These are phyloP conservation scores for Vicia faba DNA, from an alignment of 306 rosid genomes.

Conservation along the genomic window DNA sequence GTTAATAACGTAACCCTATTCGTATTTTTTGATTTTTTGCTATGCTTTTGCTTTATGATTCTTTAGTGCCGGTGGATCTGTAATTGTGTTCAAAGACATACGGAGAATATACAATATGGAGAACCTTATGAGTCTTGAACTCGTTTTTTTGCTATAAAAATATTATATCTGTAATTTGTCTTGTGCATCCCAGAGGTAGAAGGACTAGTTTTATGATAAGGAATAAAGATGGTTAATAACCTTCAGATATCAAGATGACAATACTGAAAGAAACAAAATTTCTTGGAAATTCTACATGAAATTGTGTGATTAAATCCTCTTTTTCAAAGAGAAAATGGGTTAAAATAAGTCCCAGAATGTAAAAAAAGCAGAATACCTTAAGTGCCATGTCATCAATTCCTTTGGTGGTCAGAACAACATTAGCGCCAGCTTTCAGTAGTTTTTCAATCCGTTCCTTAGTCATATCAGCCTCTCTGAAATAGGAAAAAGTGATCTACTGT, in stretches of 20 bases:
- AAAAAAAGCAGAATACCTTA: conserved; percentile 57
- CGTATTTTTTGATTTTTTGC: too few relatives aligned
- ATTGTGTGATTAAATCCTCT: conserved; percentile 7
- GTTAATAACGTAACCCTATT: background rate
- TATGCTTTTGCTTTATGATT: too few relatives aligned
- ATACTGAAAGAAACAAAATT: background rate
- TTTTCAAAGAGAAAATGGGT: background rate
- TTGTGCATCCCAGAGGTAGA: too few relatives aligned
- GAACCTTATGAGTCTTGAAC: too few relatives aligned
- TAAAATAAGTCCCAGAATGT: background rate
- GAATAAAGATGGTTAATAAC: background rate
- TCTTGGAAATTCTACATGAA: background rate
- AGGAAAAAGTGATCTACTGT: background rate
- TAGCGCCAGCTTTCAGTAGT: conserved; percentile 92
- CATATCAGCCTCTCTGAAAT: conserved; percentile 87
- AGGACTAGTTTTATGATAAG: background rate
- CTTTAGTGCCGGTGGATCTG: too few relatives aligned
- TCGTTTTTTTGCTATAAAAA: too few relatives aligned
- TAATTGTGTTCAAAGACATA: too few relatives aligned
- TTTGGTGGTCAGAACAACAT: conserved; percentile 91
- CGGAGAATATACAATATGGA: too few relatives aligned
- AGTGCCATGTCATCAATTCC: conserved; percentile 99
- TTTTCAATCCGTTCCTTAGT: conserved; percentile 93
- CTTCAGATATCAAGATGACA: background rate
- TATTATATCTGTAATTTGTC: too few relatives aligned